phyloP scores from a whole-genome alignment of 371 early-diverging fungal genomes.

The Mortierella sp. region DNA sequence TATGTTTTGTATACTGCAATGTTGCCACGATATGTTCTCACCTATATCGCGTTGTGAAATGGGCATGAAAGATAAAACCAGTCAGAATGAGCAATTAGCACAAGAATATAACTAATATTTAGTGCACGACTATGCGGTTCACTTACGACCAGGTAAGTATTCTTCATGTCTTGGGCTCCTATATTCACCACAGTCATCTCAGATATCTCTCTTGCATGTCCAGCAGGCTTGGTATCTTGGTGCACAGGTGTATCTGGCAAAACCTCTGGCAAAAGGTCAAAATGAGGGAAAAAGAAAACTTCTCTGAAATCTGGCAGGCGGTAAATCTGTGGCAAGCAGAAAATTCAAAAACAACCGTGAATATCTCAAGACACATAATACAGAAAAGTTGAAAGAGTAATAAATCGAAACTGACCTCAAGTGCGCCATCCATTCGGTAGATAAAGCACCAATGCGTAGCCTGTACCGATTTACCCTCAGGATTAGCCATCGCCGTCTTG shows the following conservation, averaged over 20 bases:
- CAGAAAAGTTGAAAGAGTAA: neutral
- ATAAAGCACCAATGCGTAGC: conserved; percentile 65
- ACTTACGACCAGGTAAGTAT: conserved; percentile 79
- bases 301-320: conserved; percentile 79
- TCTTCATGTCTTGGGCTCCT: conserved; percentile 65
- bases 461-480: conserved; percentile 43
- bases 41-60: neutral
- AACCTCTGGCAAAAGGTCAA: conserved; percentile 73
- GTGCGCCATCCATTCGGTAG: conserved; percentile 64
- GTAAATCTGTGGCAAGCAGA: conserved; percentile 62
- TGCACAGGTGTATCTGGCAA: conserved; percentile 65
- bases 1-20: conserved; percentile 81
- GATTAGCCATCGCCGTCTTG: conserved; percentile 36
- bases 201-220: conserved; percentile 64
- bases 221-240: conserved; percentile 56
- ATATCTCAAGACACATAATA: neutral
- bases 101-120: neutral
- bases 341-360: neutral
- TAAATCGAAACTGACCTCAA: conserved; percentile 60
- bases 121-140: neutral
- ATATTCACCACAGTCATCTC: conserved; percentile 80
- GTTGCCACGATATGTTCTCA: conserved; percentile 66
- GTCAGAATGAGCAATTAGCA: neutral
- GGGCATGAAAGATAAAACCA: conserved; percentile 7
- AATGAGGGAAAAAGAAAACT: conserved; percentile 73